Conservation (phyloP, 768 basidiomycete genomes). For the Plicaturopsis crispa region DNA sequence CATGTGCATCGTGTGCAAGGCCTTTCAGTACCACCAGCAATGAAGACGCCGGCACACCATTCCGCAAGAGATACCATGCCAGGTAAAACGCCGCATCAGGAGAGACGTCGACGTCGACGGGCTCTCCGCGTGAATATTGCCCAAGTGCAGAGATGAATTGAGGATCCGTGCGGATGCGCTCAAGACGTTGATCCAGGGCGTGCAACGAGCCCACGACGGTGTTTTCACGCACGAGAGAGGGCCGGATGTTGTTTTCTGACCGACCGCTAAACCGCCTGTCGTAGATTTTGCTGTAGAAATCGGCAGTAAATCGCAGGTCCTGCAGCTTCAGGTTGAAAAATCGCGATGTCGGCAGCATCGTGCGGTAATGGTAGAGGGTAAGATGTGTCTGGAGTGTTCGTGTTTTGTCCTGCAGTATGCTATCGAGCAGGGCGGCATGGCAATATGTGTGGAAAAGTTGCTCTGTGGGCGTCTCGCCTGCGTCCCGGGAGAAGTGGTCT, state of each 20-base stretch:
- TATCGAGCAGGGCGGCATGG: slow-evolving; percentile 73
- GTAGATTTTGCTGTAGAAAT: slow-evolving; percentile 72
- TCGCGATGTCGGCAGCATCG: slow-evolving; percentile 44
- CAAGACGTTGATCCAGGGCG: slow-evolving; percentile 52
- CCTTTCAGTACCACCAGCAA: slow-evolving; percentile 54
- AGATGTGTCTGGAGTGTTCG: slow-evolving; percentile 71
- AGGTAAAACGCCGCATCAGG: slow-evolving; percentile 31
- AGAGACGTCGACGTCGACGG: slow-evolving; percentile 19
- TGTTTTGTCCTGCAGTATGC: slow-evolving; percentile 87
- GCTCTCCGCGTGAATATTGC: slow-evolving; percentile 51
- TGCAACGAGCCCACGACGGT: slow-evolving; percentile 61
- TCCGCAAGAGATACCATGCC: slow-evolving; percentile 66
- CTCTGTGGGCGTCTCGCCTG: slow-evolving; percentile 52
- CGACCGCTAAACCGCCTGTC: slow-evolving; percentile 69
- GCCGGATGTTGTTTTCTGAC: slow-evolving; percentile 55
- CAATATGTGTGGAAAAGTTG: slow-evolving; percentile 63
- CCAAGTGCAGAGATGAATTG: slow-evolving; percentile 36
- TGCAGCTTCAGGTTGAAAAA: slow-evolving; percentile 66
- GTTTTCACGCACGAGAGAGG: slow-evolving; percentile 65
- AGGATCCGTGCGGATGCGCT: slow-evolving; percentile 30
- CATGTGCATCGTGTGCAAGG: slow-evolving; percentile 56
- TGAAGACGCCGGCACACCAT: slow-evolving; percentile 64
- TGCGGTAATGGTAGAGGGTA: slow-evolving; percentile 61
- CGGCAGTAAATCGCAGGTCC: slow-evolving; percentile 65
- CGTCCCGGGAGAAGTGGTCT: slow-evolving; percentile 63